A percentile compares a stretch with the other conserved stretches of the same genome.
Conservation (phyloP, 129 eudicot genomes). For the Apium graveolens region DNA sequence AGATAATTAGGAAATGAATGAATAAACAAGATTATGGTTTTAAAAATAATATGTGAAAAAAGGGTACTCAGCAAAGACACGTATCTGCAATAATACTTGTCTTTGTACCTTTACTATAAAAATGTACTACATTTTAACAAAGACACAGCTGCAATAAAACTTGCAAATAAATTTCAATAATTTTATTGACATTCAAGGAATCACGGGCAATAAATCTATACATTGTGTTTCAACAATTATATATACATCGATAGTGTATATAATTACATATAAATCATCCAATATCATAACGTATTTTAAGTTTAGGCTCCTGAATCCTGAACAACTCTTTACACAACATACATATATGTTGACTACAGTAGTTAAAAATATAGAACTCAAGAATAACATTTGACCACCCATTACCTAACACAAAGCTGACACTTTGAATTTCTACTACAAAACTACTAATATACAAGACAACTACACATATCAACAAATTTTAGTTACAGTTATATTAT, state of each 20-base stretch:
- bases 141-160: background rate
- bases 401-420: background rate
- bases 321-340: background rate
- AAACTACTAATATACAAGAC: background rate
- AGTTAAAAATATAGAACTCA: background rate
- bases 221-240: too few species aligned
- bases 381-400: background rate
- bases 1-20: background rate
- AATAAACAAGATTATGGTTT: background rate
- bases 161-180: background rate
- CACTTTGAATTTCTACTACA: constrained; percentile 23
- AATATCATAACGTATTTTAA: background rate
- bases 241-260: background rate
- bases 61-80: background rate
- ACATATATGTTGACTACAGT: background rate
- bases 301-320: background rate
- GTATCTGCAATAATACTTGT: too few species aligned
- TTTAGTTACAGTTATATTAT: background rate
- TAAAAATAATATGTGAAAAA: background rate
- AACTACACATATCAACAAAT: background rate
- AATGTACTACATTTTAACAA: too few species aligned
- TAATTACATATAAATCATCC: too few species aligned
- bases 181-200: background rate
- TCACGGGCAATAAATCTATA: background rate
- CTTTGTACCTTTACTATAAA: too few species aligned